phyloP scores from a whole-genome alignment of 73 alveolate species.

The Symbiodinium pilosum region DNA sequence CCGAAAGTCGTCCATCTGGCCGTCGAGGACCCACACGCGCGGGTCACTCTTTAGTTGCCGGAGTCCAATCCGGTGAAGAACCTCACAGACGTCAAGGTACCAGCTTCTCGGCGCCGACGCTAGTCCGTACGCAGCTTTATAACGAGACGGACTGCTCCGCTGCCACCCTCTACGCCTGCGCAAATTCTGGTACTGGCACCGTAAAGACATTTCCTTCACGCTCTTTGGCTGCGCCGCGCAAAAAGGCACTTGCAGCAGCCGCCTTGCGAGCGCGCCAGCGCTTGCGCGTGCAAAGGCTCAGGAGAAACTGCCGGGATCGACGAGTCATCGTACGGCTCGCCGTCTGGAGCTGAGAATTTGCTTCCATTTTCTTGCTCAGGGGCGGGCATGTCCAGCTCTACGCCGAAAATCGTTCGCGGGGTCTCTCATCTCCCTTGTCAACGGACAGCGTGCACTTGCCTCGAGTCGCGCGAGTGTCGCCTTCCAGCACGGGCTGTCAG shows the following conservation, averaged over 20 bases:
- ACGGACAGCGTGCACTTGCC: too few relatives aligned
- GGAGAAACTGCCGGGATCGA: background rate
- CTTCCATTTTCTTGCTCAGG: slow-evolving; percentile 15
- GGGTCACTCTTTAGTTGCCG: background rate
- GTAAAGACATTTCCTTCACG: background rate
- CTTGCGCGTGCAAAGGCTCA: background rate
- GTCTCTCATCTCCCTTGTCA: too few relatives aligned
- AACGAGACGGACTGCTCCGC: background rate
- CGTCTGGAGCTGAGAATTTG: background rate
- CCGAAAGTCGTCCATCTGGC: slow-evolving; percentile 12
- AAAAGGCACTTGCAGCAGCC: too few relatives aligned
- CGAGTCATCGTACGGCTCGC: background rate
- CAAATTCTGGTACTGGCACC: background rate
- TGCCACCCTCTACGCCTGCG: background rate
- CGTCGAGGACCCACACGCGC: background rate
- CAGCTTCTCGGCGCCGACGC: slow-evolving; percentile 15
- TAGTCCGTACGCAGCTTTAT: background rate
- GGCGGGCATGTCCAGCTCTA: background rate
- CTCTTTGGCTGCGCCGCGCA: too few relatives aligned
- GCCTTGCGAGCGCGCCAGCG: too few relatives aligned
- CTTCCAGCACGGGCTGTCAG: too few relatives aligned
- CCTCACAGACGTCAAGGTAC: background rate
- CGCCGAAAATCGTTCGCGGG: slow-evolving; percentile 18
- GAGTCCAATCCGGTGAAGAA: background rate
- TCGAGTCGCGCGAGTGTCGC: too few relatives aligned